Base-by-base conservation (phyloP, 1,284 basidiomycete species). In the Ganoderma resinaceum region DNA sequence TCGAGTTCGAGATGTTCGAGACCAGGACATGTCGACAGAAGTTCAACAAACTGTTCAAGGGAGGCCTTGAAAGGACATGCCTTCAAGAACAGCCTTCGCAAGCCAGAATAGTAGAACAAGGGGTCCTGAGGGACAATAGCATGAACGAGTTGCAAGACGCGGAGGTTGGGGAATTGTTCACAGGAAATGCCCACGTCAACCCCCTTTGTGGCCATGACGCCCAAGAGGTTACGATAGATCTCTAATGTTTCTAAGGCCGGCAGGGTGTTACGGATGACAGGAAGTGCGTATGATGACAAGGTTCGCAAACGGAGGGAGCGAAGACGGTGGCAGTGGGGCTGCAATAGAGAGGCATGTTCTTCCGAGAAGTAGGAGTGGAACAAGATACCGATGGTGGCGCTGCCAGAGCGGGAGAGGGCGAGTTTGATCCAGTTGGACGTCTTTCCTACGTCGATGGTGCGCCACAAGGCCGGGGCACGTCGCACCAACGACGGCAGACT, bases 1-100 rank as follows among this genome's bases (percentile, higher is more conserved):
- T 33, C 20, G 37, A 58, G 57, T 8, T 58, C 57, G 57, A 58
- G 57, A 23, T 58, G 18, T 38, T 58, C 31, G 12, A 58, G 57
- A 18, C 18, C 5, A 1, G 9, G 33, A 38, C 33, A 11, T 8
- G 16, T 23, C 14, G 37, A 31, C 16, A 58, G 16, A 23, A 58
- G 57, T 18, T 58, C 16, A 4, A 35, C 57, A n/a, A 58, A 58
- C n/a, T 58, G 20, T n/a, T 37, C 33, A 3, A 53, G 11, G 18
- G 52, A 53, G 12, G 12, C 14, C 11, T 31, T 31, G 29, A 29
- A 53, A 29, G 52, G 29, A 6, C 52, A 53, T 14, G 26, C 29
- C 26, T 16, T 53, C 11, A 53, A 29, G 14, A 29, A 31, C 12
- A 53, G 52, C 52, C 20, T 53, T 14, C 52, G 52, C 0, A 53